Evolutionary conservation across 140 eudicot species (phyloP).

Genomic region (Flaveria floridana): DNA sequence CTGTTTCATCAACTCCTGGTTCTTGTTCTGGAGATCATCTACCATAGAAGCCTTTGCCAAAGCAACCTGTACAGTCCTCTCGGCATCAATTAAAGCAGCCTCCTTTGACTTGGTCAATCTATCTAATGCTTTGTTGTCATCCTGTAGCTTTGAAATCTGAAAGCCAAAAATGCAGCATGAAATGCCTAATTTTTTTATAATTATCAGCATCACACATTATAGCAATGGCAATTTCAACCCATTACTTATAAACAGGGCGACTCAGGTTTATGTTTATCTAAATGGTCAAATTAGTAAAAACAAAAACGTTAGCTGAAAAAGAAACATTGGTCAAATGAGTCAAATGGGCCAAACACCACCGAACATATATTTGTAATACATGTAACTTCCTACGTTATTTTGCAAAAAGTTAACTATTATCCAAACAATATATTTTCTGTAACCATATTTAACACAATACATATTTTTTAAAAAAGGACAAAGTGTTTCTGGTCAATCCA

Average conservation of each 20-base stretch:
- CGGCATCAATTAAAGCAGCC: constrained; percentile 95
- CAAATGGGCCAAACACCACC: neutral
- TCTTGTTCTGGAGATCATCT: constrained; percentile 91
- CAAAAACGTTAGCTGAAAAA: neutral
- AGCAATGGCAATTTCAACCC: neutral
- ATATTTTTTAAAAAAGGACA: neutral
- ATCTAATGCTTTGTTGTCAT: constrained; percentile 69
- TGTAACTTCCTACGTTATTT: neutral
- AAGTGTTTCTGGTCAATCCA: neutral
- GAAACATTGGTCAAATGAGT: neutral
- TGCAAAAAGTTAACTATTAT: neutral
- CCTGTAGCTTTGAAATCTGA: constrained; percentile 66
- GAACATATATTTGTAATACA: neutral
- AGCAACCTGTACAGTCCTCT: constrained; percentile 76
- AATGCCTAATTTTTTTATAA: constrained; percentile 3
- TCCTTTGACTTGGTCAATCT: constrained; percentile 95
- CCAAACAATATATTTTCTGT: neutral
- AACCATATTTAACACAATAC: neutral
- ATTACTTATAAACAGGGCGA: neutral
- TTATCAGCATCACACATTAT: neutral
- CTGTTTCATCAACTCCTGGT: constrained; percentile 93
- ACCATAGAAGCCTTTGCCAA: constrained; percentile 74
- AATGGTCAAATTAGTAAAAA: neutral
- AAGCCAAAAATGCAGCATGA: constrained; percentile 24
- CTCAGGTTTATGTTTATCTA: neutral